Conservation (phyloP, 345 rosid species). For the Eucalyptus urophylla region DNA sequence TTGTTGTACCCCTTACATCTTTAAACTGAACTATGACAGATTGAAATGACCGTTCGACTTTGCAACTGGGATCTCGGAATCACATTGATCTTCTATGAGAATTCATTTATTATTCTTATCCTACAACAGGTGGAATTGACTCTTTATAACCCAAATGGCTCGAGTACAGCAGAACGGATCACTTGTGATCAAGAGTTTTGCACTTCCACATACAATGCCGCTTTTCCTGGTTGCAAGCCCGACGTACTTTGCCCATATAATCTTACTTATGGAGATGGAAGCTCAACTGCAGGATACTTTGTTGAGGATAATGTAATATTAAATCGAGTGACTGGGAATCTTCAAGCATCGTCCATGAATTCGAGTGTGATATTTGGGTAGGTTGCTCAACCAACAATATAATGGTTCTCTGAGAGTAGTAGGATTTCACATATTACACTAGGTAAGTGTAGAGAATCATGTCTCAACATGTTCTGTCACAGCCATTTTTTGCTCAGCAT, state of each 20-base stretch:
- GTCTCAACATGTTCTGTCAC: background rate
- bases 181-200: conserved; percentile 54
- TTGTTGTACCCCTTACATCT: background rate
- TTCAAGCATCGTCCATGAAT: conserved; percentile 23
- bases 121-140: conserved; percentile 39
- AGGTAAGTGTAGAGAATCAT: background rate
- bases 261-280: conserved; percentile 72
- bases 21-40: background rate
- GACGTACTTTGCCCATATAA: conserved; percentile 37
- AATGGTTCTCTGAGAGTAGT: background rate
- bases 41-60: background rate
- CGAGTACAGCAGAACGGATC: conserved; percentile 28
- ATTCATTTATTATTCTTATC: background rate
- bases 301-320: conserved; percentile 49
- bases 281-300: conserved; percentile 59
- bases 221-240: conserved; percentile 39
- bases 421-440: background rate
- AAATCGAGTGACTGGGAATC: conserved; percentile 42
- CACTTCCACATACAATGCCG: conserved; percentile 17
- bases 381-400: background rate
- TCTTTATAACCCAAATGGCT: conserved; percentile 35
- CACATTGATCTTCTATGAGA: background rate
- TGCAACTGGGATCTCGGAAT: background rate
- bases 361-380: conserved; percentile 64
- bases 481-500: background rate